Evolutionary conservation across 805 yeast species (phyloP).

Genomic region (Barnettozyma sucrosica): DNA sequence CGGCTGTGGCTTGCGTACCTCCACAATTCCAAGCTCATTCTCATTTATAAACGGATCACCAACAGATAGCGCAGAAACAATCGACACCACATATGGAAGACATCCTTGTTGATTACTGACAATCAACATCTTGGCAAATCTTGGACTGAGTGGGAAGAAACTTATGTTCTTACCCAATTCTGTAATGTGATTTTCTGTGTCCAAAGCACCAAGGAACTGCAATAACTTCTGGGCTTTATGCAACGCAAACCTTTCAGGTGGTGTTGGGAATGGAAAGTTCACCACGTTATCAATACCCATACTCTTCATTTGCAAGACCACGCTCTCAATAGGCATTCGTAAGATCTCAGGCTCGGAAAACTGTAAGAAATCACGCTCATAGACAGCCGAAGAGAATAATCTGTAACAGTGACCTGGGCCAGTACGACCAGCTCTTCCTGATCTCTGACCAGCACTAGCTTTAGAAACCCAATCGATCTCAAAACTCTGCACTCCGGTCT

Average conservation of each 20-base stretch:
- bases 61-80: constrained; percentile 88
- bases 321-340: constrained; percentile 94
- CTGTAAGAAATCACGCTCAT: constrained; percentile 75
- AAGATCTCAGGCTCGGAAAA: constrained; percentile 86
- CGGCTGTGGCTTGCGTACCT: constrained; percentile 9
- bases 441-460: constrained; percentile 92
- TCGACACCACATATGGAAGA: constrained; percentile 81
- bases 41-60: constrained; percentile 86
- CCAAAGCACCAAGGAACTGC: constrained; percentile 72
- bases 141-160: constrained; percentile 85
- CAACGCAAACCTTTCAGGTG: constrained; percentile 64
- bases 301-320: constrained; percentile 91
- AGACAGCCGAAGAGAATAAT: constrained; percentile 88
- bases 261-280: constrained; percentile 95
- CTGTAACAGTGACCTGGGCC: constrained; percentile 98
- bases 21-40: constrained; percentile 59
- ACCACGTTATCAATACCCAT: constrained; percentile 91
- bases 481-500: constrained; percentile 88
- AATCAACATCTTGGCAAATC: constrained; percentile 85
- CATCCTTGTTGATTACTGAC: constrained; percentile 85
- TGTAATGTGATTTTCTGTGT: constrained; percentile 50
- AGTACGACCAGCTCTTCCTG: constrained; percentile 97
- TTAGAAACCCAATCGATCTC: constrained; percentile 89
- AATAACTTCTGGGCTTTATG: constrained; percentile 62
- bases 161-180: constrained; percentile 83